A percentile compares a stretch with the other conserved stretches of the same genome.
phyloP scores from a whole-genome alignment of 768 basidiomycete species.

The Lentinula sp. region DNA sequence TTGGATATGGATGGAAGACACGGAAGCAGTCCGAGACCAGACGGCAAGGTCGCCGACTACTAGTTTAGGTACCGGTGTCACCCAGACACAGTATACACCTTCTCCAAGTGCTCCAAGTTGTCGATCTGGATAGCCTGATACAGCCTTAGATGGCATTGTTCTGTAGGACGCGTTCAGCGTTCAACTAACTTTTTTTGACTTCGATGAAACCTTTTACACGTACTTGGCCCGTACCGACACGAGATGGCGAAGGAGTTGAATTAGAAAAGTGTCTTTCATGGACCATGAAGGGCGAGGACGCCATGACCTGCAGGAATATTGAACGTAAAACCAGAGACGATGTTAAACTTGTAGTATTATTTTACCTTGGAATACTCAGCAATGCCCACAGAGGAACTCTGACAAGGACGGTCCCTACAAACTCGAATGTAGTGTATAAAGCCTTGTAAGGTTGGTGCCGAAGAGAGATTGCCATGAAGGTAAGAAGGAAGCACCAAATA shows the following conservation, averaged over 20 bases:
- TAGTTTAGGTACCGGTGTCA: slow-evolving; percentile 34
- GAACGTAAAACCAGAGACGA: neutral
- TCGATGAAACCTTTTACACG: neutral
- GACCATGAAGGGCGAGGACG: slow-evolving; percentile 45
- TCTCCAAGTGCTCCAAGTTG: slow-evolving; percentile 16
- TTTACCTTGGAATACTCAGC: slow-evolving; percentile 29
- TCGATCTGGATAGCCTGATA: slow-evolving; percentile 31
- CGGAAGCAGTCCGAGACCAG: slow-evolving; percentile 32
- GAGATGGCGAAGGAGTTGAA: slow-evolving; percentile 5
- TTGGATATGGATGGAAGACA: slow-evolving; percentile 39
- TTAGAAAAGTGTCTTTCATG: slow-evolving; percentile 13
- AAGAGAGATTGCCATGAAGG: slow-evolving; percentile 22
- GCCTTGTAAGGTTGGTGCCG: slow-evolving; percentile 43
- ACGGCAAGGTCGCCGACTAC: slow-evolving; percentile 36
- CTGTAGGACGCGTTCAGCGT: slow-evolving; percentile 16
- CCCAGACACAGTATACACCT: slow-evolving; percentile 45
- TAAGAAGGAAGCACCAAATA: neutral
- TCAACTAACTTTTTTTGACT: neutral
- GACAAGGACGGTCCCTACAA: slow-evolving; percentile 32
- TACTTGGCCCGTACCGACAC: slow-evolving; percentile 19
- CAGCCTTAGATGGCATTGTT: slow-evolving; percentile 28
- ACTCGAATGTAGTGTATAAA: slow-evolving; percentile 38
- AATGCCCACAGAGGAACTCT: slow-evolving; percentile 44
- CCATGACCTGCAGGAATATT: slow-evolving; percentile 21
- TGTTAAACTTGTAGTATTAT: neutral